Evolutionary conservation across 495 filamentous ascomycete genomes (phyloP).

Genomic region (Pyrenula aspistea): DNA sequence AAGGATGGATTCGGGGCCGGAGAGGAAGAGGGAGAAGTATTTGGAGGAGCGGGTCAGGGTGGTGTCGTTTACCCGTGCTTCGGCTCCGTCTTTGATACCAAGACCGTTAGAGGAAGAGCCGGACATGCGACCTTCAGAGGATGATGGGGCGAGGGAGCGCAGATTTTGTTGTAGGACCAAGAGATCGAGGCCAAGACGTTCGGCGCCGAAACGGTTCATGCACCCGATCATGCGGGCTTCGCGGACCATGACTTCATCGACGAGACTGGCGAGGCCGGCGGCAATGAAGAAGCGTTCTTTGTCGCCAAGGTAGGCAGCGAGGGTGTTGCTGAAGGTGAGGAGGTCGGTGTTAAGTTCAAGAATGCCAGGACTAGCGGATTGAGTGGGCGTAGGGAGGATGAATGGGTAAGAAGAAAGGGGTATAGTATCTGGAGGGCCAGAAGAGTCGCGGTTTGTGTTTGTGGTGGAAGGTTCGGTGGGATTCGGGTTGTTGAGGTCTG

Average conservation of each 20-base stretch:
- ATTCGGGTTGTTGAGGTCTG: constrained; percentile 10
- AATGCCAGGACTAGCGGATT: constrained; percentile 67
- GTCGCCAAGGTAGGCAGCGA: constrained; percentile 53
- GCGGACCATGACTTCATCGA: constrained; percentile 58
- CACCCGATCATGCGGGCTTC: constrained; percentile 49
- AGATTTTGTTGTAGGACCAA: constrained; percentile 91
- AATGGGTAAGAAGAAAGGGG: constrained; percentile 54
- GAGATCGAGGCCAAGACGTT: constrained; percentile 79
- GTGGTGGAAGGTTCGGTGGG: not conserved
- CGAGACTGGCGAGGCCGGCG: constrained; percentile 56
- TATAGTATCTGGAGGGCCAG: constrained; percentile 30
- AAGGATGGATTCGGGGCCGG: constrained; percentile 60
- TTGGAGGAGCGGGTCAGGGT: constrained; percentile 56
- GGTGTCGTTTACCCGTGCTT: constrained; percentile 25
- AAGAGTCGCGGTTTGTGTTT: constrained; percentile 2
- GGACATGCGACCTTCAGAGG: constrained; percentile 2
- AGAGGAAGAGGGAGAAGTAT: constrained; percentile 71
- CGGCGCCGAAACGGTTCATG: constrained; percentile 66
- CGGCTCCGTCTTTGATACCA: constrained; percentile 1
- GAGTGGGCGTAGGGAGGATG: constrained; percentile 58
- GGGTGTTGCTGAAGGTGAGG: constrained; percentile 70
- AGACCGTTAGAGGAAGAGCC: constrained; percentile 4
- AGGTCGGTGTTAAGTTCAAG: constrained; percentile 69
- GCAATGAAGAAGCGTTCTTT: constrained; percentile 57
- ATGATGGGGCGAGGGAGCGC: constrained; percentile 63